Percentiles rank a stretch among this genome's conserved stretches.
Conservation (phyloP, 164 flowering plant genomes). For the Sextonia rubra region DNA sequence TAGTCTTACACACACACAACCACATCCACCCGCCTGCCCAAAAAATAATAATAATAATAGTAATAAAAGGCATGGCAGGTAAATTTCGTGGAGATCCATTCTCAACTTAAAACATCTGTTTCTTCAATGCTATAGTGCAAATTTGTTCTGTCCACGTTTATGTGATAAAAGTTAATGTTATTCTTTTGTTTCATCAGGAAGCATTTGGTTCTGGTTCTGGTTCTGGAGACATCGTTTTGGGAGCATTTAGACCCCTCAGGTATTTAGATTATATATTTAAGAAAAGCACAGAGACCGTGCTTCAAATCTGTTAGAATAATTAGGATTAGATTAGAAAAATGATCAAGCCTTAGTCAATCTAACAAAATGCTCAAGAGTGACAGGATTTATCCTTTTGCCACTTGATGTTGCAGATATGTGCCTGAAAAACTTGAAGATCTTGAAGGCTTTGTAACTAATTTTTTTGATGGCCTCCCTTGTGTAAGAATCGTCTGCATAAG, state of each 20-base stretch:
- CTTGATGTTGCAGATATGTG: conserved; percentile 42
- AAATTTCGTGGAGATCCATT: not conserved
- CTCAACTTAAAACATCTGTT: not conserved
- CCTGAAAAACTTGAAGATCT: conserved; percentile 59
- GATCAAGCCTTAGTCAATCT: no score
- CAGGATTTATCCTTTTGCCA: conserved; percentile 2
- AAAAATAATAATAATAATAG: no score
- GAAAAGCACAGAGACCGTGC: not conserved
- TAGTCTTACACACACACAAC: no score
- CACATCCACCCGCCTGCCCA: no score
- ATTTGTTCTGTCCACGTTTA: not conserved
- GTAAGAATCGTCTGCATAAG: conserved; percentile 62
- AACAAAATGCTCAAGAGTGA: conserved; percentile 8
- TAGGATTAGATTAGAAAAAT: no score
- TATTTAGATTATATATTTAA: conserved; percentile 13
- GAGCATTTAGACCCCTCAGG: conserved; percentile 37
- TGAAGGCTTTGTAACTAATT: conserved; percentile 43
- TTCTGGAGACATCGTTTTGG: conserved; percentile 17
- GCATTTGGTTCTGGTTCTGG: conserved; percentile 16
- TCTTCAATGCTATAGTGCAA: not conserved
- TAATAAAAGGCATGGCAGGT: not conserved
- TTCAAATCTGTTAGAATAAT: no score
- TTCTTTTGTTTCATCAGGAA: conserved; percentile 25
- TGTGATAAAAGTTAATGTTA: not conserved
- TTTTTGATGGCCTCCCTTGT: conserved; percentile 59